These are phyloP conservation scores for Quercus lobata DNA, from an alignment of 331 rosid genomes.

Conservation along the genomic window DNA sequence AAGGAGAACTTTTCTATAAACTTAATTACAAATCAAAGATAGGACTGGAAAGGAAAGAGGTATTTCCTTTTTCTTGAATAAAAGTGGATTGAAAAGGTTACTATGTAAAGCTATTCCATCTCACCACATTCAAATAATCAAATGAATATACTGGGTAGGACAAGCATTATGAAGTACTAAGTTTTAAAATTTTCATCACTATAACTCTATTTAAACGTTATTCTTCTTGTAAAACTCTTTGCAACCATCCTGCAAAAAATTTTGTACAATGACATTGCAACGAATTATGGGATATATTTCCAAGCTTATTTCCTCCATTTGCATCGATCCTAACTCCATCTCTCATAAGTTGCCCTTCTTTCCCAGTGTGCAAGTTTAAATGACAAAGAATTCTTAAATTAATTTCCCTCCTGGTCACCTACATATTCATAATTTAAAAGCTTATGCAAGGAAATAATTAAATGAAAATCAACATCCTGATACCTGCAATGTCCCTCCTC, in stretches of 20 bases:
- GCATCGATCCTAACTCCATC: not conserved
- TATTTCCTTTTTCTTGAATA: not conserved
- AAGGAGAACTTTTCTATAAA: not conserved
- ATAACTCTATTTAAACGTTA: not conserved
- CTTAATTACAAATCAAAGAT: not conserved
- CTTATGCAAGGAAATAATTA: not conserved
- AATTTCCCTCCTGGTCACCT: not conserved
- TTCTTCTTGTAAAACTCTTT: not conserved
- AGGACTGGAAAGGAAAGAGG: not conserved
- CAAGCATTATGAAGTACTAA: not conserved
- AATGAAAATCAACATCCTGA: not conserved
- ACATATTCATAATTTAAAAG: not conserved
- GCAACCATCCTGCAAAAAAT: not conserved
- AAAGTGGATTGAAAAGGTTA: not conserved
- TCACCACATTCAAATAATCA: not conserved
- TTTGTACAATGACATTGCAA: not conserved
- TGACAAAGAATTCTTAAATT: not conserved
- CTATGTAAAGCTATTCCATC: not conserved
- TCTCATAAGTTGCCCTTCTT: not conserved
- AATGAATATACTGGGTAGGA: not conserved
- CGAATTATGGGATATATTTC: not conserved
- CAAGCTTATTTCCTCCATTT: not conserved
- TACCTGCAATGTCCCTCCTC: slow-evolving; percentile 99
- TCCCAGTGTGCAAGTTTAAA: not conserved
- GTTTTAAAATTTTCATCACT: not conserved